phyloP scores from a whole-genome alignment of 2,329 filamentous ascomycete genomes.

The Microdochium paspali region DNA sequence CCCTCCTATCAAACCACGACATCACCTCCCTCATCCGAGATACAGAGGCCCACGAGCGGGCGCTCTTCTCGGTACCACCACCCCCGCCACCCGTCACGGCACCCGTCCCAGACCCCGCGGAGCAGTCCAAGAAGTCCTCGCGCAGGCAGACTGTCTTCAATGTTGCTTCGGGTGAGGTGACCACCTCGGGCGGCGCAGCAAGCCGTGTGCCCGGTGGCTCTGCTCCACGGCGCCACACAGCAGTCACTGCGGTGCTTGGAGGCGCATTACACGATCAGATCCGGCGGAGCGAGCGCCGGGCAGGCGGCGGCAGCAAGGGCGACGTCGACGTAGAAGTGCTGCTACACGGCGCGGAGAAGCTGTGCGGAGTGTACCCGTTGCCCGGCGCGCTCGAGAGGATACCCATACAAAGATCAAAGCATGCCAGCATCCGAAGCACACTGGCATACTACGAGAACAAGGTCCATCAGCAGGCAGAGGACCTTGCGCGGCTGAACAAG shows the following conservation, averaged over 20 bases:
- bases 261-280: conserved; percentile 80
- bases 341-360: conserved; percentile 77
- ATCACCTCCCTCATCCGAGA: conserved; percentile 93
- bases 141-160: conserved; percentile 59
- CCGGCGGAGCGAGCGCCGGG: conserved; percentile 40
- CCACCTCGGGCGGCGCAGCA: conserved; percentile 39
- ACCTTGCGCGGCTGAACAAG: conserved; percentile 65
- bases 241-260: conserved; percentile 82
- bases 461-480: conserved; percentile 66
- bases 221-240: conserved; percentile 59
- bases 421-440: conserved; percentile 63
- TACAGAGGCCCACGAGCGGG: conserved; percentile 88
- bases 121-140: conserved; percentile 19
- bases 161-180: conserved; percentile 53
- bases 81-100: conserved; percentile 40
- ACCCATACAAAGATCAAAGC: conserved; percentile 57
- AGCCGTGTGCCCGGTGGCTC: conserved; percentile 30
- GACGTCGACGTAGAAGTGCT: conserved; percentile 83
- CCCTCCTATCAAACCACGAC: conserved; percentile 77
- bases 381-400: conserved; percentile 73
- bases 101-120: conserved; percentile 36
- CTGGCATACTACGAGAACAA: conserved; percentile 72
- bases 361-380: conserved; percentile 80
- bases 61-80: conserved; percentile 84
- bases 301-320: conserved; percentile 39